Evolutionary conservation across 495 filamentous ascomycete genomes (phyloP), one percentile per base, ranked within the genome.

Genomic region (Chaetomium fimeti): DNA sequence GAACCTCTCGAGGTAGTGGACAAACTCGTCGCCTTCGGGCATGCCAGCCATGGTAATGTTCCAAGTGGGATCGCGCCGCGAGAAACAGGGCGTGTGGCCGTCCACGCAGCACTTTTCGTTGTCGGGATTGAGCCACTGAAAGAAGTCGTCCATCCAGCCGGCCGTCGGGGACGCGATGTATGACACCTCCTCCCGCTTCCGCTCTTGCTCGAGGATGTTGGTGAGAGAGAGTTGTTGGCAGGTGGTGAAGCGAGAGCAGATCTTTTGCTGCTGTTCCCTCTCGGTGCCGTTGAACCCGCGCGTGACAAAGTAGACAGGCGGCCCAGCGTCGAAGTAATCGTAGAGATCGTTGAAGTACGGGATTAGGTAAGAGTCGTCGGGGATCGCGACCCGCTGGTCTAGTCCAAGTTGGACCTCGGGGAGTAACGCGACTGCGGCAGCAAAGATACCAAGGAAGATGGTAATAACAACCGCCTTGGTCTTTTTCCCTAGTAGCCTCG

Each of bases 71-170:
- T 85, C 70, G 9, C 93, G 87, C 60, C 85, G 80, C 36, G 82
- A 82, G 69, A 98, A 96, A 77, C 94, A 98, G 7, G 87, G 75
- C 69, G 87, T 83, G 22, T 78, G 76, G 49, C 78, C 80, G 64
- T 88, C 77, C 38, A 83, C 78, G 69, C 95, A 98, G 77, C 95
- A 98, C 51, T 83, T 79, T 54, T 91, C 87, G 60, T 92, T 88
- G 16, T 81, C 79, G 0, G 95, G 95, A 68, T 97, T 94, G 16
- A 98, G 81, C 95, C 95, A 98, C 65, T 89, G 85, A 76, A 98
- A 90, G 75, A 90, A 97, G 71, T 98, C 94, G 73, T 98, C 94
- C 32, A 98, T 81, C 94, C 94, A 98, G 72, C 90, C 96, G 22
- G 94, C 94, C 6, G 92, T 87, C 1, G 92, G 87, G n/a, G 91